These are phyloP conservation scores for Prosopis cineraria DNA, from an alignment of 306 rosid genomes.

Conservation along the genomic window DNA sequence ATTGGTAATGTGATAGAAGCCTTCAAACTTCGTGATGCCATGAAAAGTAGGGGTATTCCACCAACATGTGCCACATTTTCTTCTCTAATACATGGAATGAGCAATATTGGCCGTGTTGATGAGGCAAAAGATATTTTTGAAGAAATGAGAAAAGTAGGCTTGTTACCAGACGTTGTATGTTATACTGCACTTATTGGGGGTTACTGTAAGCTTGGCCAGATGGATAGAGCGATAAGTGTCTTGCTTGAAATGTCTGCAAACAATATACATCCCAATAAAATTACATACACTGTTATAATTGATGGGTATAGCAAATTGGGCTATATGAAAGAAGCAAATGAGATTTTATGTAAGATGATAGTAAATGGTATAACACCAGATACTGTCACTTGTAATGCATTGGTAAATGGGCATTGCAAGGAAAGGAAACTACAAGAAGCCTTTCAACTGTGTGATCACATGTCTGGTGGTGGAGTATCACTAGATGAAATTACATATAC, in stretches of 20 bases:
- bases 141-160: constrained; percentile 63
- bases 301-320: constrained; percentile 72
- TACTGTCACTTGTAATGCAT: constrained; percentile 53
- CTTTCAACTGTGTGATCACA: constrained; percentile 43
- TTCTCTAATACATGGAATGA: constrained; percentile 75
- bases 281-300: constrained; percentile 74
- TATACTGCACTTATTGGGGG: constrained; percentile 78
- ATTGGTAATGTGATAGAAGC: constrained; percentile 57
- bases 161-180: constrained; percentile 62
- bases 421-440: constrained; percentile 48
- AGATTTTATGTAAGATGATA: constrained; percentile 53
- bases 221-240: constrained; percentile 51
- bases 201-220: constrained; percentile 71
- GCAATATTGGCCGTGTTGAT: constrained; percentile 60
- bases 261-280: constrained; percentile 56
- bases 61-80: constrained; percentile 62
- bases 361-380: constrained; percentile 59
- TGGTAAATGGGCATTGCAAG: constrained; percentile 60
- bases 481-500: constrained; percentile 60
- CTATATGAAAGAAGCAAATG: constrained; percentile 59
- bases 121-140: constrained; percentile 56
- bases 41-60: constrained; percentile 58
- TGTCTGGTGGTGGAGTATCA: constrained; percentile 44
- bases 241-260: constrained; percentile 57
- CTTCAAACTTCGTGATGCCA: constrained; percentile 52